phyloP scores from a whole-genome alignment of 768 basidiomycete genomes.

The Chiua virens region DNA sequence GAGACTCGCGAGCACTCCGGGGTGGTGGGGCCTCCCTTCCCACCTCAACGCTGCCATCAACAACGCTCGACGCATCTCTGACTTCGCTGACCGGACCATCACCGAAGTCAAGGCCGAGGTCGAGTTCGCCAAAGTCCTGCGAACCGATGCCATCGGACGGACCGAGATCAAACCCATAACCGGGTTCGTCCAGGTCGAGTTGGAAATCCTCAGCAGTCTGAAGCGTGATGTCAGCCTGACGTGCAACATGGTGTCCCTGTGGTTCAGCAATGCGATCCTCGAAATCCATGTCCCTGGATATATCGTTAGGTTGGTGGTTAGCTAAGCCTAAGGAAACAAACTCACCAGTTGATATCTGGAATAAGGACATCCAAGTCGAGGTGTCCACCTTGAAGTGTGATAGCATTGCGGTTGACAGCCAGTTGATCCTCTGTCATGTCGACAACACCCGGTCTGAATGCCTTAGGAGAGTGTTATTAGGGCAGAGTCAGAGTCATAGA shows the following conservation, averaged over 20 bases:
- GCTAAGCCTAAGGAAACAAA: not conserved
- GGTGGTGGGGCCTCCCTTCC: constrained; percentile 67
- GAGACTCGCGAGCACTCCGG: constrained; percentile 49
- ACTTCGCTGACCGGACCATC: constrained; percentile 45
- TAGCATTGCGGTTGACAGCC: constrained; percentile 80
- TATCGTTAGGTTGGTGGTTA: constrained; percentile 9
- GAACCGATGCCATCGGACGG: constrained; percentile 84
- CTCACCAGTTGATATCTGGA: constrained; percentile 80
- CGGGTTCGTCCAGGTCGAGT: constrained; percentile 55
- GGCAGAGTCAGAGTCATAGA: not conserved
- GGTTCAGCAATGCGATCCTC: constrained; percentile 60
- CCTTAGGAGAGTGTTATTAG: constrained; percentile 44
- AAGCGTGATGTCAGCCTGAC: constrained; percentile 87
- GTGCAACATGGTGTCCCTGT: constrained; percentile 79
- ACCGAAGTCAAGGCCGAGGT: constrained; percentile 78
- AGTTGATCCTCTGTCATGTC: constrained; percentile 97
- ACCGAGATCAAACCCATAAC: constrained; percentile 76
- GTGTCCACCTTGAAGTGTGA: constrained; percentile 77
- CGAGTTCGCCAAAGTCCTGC: constrained; percentile 71
- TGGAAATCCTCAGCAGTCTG: constrained; percentile 72
- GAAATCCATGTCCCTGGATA: constrained; percentile 73
- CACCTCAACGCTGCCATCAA: constrained; percentile 62
- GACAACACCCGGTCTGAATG: constrained; percentile 92
- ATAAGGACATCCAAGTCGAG: constrained; percentile 79
- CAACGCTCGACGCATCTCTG: constrained; percentile 48